Percentiles rank a stretch among this genome's conserved stretches.
Conservation (phyloP, 768 basidiomycete genomes). For the Clitopilus hobsonii region DNA sequence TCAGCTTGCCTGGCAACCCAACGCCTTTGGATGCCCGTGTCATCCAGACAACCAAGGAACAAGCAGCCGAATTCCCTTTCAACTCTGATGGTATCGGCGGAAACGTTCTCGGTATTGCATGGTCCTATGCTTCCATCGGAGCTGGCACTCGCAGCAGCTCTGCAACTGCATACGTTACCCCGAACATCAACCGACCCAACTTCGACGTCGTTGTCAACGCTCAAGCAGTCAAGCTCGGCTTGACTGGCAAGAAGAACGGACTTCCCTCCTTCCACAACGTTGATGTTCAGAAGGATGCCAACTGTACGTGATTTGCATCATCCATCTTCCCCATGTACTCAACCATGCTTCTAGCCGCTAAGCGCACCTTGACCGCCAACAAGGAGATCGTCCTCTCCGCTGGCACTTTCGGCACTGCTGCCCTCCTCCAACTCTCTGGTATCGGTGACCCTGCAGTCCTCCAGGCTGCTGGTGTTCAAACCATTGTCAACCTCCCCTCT, state of each 20-base stretch:
- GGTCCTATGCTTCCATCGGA: constrained; percentile 1
- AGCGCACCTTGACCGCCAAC: constrained; percentile 2
- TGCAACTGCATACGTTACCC: not conserved
- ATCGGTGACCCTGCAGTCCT: constrained; percentile 7
- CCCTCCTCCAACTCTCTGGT: constrained; percentile 8
- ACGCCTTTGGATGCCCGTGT: constrained; percentile 11
- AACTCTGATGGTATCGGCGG: constrained; percentile 29
- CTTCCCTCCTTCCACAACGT: constrained; percentile 9
- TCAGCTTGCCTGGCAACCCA: constrained; percentile 9
- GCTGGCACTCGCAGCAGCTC: constrained; percentile 5
- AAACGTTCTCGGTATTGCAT: constrained; percentile 7
- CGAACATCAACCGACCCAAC: constrained; percentile 4
- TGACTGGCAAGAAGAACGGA: constrained; percentile 5
- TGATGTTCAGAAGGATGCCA: not conserved
- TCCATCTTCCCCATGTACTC: not conserved
- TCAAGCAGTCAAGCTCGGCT: constrained; percentile 5
- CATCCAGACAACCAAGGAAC: constrained; percentile 14
- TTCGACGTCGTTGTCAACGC: constrained; percentile 7
- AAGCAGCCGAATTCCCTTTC: constrained; percentile 22
- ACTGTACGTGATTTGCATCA: not conserved
- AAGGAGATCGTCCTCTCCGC: constrained; percentile 10
- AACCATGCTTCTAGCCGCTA: not conserved
- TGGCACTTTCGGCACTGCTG: constrained; percentile 6
- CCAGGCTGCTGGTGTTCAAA: constrained; percentile 2
- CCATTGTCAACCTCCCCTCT: constrained; percentile 5